phyloP scores from a whole-genome alignment of 2,329 filamentous ascomycete genomes.

The Claviceps sp. region DNA sequence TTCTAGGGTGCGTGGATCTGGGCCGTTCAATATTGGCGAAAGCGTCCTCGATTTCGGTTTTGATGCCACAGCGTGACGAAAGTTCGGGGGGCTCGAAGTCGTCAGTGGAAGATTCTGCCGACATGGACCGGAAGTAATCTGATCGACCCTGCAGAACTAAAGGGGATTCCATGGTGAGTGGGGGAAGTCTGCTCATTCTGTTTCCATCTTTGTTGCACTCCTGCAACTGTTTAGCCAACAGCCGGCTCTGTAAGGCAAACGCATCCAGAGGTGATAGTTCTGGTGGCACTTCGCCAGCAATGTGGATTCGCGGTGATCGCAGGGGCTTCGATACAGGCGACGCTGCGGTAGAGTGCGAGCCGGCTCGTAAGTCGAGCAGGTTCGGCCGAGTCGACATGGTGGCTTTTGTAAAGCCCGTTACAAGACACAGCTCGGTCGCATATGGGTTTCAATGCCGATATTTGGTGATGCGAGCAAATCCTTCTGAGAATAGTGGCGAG shows the following conservation, averaged over 20 bases:
- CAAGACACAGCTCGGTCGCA: slow-evolving; percentile 5
- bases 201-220: slow-evolving; percentile 60
- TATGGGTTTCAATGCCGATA: not conserved
- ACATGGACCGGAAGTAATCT: slow-evolving; percentile 68
- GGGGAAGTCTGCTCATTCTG: slow-evolving; percentile 74
- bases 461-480: no score
- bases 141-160: slow-evolving; percentile 61
- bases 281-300: slow-evolving; percentile 71
- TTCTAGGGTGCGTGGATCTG: slow-evolving; percentile 59
- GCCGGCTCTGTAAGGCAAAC: slow-evolving; percentile 79
- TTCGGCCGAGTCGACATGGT: slow-evolving; percentile 43
- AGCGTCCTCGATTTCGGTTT: slow-evolving; percentile 44
- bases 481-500: no score
- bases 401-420: slow-evolving; percentile 3
- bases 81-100: slow-evolving; percentile 16
- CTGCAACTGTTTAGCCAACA: slow-evolving; percentile 78
- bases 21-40: slow-evolving; percentile 43
- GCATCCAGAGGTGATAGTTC: slow-evolving; percentile 90
- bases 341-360: slow-evolving; percentile 36
- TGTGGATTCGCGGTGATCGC: slow-evolving; percentile 60
- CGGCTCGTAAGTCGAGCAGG: slow-evolving; percentile 45
- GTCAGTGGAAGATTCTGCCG: slow-evolving; percentile 45
- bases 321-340: slow-evolving; percentile 39
- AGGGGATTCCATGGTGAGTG: slow-evolving; percentile 69
- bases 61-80: slow-evolving; percentile 28